Evolutionary conservation across 2,329 filamentous ascomycete species (phyloP), one percentile per base, ranked within the genome.

Genomic region (Paracoccidioides brasiliensis): DNA sequence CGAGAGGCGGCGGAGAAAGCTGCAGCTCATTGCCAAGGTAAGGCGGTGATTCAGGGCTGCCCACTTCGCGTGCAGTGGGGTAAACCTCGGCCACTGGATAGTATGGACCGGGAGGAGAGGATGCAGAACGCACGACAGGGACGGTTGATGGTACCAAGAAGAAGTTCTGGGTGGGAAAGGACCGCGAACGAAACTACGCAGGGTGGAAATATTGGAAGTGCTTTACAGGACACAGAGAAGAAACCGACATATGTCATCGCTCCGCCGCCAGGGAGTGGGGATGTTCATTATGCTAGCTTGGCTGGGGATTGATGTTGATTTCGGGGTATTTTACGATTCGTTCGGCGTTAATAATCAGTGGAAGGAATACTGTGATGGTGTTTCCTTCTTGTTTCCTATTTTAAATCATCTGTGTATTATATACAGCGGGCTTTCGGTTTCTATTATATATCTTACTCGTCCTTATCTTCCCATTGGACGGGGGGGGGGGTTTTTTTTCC

Each of bases 31-130:
- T 91, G 89, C 63, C 86, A 95, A 69, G 93, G 94, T 5, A 86
- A 86, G 59, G 89, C 90, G 0, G 82, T 97, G 5, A 88, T 98
- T 64, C 84, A 90, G 40, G 93, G 93, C 3, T 96, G 91, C 64
- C 93, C 93, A 0, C 72, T 98, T 58, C 79, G 91, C 37, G 83
- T 98, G 15, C 84, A 90, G 60, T 98, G 93, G 93, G 91, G 90
- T 14, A 85, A 87, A 67, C 91, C 94, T 14, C 93, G 90, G 74
- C 86, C 91, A 1, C 78, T 98, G 55, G 93, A 95, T 56, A 94
- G 82, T 30, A 86, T 97, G 83, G 88, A 95, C 60, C 85, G 85
- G 59, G 90, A 96, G 55, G 81, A 95, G 69, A 80, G 91, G 45
- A 78, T 85, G 61, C 81, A 86, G 65, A 89, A 95, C 76, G 83